Evolutionary conservation across 2,329 filamentous ascomycete species (phyloP), one percentile per base, ranked within the genome.

Genomic region (Penicillium sp.): DNA sequence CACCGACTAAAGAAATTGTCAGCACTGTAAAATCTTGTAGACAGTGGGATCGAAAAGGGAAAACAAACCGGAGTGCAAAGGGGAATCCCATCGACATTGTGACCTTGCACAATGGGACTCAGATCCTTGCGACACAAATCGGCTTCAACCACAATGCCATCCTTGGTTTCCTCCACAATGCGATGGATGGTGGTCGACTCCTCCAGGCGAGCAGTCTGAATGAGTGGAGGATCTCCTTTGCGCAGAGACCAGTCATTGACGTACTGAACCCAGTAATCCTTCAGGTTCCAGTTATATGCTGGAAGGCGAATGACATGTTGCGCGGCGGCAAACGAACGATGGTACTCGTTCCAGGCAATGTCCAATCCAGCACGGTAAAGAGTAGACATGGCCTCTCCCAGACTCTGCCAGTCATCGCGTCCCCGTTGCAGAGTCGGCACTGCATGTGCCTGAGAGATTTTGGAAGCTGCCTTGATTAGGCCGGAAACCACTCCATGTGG

Each of bases 91-190:
- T 50, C 47, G 3, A 50, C 47, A 8, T 50, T 33, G 12, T 50
- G 47, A 19, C 47, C 47, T 22, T 50, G 47, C 28, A 50, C 47
- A 22, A 50, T n/a, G 10, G 47, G 47, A 35, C n/a, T 50, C 17
- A 50, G 10, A 35, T 50, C 47, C 28, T n/a, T n/a, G 28, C 47
- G 47, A n/a, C 17, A 50, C 26, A 50, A 3, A 22, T 50, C 47
- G 1, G 47, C 15, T 33, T 50, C 47, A 28, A 47, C 24, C 24
- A 28, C 13, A 8, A 47, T 28, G 9, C 24, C 24, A 9, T 47
- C 44, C 24, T 28, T 47, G 5, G 44, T 47, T 9, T 47, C 44
- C 24, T 28, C 24, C 13, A 47, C 4, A n/a, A 47, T 28, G 24
- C 24, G 24, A 28, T 47, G 44, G 17, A 50, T 35, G 3, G 26